phyloP scores from a whole-genome alignment of 2,329 filamentous ascomycete genomes.

The Colletotrichum sp. region DNA sequence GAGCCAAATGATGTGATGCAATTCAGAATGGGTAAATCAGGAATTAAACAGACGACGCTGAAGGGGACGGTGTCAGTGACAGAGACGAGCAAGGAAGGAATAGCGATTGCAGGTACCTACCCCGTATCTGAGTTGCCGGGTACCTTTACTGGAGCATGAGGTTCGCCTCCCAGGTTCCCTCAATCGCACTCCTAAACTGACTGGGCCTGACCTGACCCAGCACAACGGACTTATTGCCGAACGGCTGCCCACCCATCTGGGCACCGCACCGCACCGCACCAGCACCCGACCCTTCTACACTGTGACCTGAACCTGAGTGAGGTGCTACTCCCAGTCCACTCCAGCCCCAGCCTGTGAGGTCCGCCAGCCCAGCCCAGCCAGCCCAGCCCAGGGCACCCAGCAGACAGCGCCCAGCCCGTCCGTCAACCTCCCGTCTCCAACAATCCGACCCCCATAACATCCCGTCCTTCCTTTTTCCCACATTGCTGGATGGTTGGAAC shows the following conservation, averaged over 20 bases:
- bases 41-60: neutral
- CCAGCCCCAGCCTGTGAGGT: neutral
- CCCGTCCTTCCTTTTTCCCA: conserved; percentile 9
- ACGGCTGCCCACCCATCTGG: neutral
- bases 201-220: neutral
- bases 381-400: neutral
- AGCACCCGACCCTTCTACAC: neutral
- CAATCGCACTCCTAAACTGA: neutral
- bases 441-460: neutral
- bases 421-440: conserved; percentile 12
- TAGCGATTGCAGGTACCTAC: neutral
- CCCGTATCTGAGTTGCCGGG: neutral
- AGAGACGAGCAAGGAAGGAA: neutral
- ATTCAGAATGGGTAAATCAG: neutral
- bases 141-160: neutral
- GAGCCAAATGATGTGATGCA: neutral
- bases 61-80: neutral
- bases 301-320: neutral
- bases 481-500: neutral
- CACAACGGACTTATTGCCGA: conserved; percentile 19
- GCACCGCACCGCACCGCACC: neutral
- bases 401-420: neutral
- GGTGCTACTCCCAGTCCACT: neutral
- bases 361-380: neutral
- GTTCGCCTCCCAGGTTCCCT: neutral